Evolutionary conservation across 768 basidiomycete species (phyloP).

Genomic region (Lentinus tigrinus): DNA sequence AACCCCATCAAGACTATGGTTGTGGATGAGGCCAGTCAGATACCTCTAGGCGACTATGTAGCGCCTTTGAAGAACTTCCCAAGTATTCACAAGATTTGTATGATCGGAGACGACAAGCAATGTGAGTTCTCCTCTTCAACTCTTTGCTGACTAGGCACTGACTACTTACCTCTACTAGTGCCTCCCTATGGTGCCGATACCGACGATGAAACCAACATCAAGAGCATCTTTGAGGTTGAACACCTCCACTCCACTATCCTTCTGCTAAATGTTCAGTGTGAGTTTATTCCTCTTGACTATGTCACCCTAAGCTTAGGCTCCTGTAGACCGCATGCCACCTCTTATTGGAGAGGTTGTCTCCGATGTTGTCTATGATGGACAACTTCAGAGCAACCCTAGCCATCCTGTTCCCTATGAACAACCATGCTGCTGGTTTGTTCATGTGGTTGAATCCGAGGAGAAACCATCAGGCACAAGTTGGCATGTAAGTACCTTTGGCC

Average conservation of each 20-base stretch:
- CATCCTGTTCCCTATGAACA: slow-evolving; percentile 48
- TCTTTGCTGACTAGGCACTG: background rate
- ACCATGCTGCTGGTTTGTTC: slow-evolving; percentile 64
- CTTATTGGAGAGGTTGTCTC: slow-evolving; percentile 78
- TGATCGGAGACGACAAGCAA: slow-evolving; percentile 44
- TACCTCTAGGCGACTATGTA: slow-evolving; percentile 31
- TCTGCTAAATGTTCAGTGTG: slow-evolving; percentile 78
- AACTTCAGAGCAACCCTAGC: slow-evolving; percentile 51
- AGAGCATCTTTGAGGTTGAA: slow-evolving; percentile 76
- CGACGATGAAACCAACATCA: slow-evolving; percentile 56
- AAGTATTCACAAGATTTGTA: slow-evolving; percentile 35
- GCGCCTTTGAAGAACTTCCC: slow-evolving; percentile 26
- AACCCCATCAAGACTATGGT: slow-evolving; percentile 31
- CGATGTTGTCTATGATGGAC: slow-evolving; percentile 55
- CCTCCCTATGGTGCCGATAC: slow-evolving; percentile 80
- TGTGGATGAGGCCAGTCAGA: slow-evolving; percentile 37
- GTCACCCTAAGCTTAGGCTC: slow-evolving; percentile 8
- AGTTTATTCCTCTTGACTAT: slow-evolving; percentile 21
- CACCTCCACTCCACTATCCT: slow-evolving; percentile 50
- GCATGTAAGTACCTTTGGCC: slow-evolving; percentile 30
- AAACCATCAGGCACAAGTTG: slow-evolving; percentile 35
- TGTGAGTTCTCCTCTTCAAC: slow-evolving; percentile 29
- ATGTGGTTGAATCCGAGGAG: slow-evolving; percentile 45
- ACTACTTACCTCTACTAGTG: slow-evolving; percentile 44
- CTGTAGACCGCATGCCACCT: slow-evolving; percentile 78